These are phyloP conservation scores for Knufia petricola DNA, from an alignment of 2,329 filamentous ascomycete species.

Conservation along the genomic window DNA sequence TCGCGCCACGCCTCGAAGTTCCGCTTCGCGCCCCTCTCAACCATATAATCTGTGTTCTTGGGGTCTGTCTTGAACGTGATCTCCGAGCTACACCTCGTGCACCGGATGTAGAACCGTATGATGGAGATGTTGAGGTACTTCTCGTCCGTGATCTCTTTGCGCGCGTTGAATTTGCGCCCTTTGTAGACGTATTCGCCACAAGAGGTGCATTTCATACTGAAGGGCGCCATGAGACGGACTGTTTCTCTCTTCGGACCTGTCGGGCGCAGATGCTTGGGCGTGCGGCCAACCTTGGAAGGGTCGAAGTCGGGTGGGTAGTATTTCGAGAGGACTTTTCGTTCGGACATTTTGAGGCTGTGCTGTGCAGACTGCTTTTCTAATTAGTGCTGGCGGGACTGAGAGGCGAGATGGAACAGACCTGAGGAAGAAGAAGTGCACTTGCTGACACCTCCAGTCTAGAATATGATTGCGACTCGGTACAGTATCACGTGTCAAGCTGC, in stretches of 20 bases:
- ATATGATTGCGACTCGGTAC: too few relatives aligned
- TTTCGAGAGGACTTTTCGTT: constrained; percentile 67
- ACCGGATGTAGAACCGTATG: constrained; percentile 82
- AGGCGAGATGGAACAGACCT: too few relatives aligned
- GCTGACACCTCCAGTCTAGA: too few relatives aligned
- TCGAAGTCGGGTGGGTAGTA: constrained; percentile 72
- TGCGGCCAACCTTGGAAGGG: constrained; percentile 65
- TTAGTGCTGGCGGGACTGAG: not conserved
- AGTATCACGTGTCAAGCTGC: too few relatives aligned
- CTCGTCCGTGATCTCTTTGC: constrained; percentile 86
- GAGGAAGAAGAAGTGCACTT: too few relatives aligned
- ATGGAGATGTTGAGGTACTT: constrained; percentile 83
- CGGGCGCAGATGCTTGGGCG: constrained; percentile 46
- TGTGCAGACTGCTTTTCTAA: not conserved
- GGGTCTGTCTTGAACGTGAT: constrained; percentile 94
- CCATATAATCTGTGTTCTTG: constrained; percentile 83
- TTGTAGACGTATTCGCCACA: constrained; percentile 77
- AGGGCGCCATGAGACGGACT: constrained; percentile 84
- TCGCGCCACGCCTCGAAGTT: constrained; percentile 90
- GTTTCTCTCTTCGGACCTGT: constrained; percentile 72
- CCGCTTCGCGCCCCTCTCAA: constrained; percentile 72
- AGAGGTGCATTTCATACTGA: constrained; percentile 63
- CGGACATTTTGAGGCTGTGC: constrained; percentile 53
- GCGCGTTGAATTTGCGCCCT: constrained; percentile 88
- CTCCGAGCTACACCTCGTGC: constrained; percentile 73